Evolutionary conservation across 2,329 filamentous ascomycete genomes (phyloP).

Genomic region (Scopulariopsis brevicaulis): DNA sequence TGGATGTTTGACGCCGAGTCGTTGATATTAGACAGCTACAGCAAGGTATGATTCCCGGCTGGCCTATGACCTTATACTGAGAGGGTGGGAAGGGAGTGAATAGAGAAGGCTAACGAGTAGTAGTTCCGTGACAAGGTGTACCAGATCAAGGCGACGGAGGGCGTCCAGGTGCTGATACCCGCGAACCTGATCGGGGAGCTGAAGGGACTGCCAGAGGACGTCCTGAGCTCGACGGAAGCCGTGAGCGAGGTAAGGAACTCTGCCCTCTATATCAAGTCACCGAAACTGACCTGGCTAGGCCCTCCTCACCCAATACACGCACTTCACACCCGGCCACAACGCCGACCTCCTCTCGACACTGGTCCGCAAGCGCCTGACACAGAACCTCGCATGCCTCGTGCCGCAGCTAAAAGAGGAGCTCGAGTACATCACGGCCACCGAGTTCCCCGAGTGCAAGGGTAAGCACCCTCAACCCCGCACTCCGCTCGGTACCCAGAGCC

Average conservation of each 20-base stretch:
- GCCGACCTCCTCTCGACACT: conserved; percentile 30
- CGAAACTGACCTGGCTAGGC: conserved; percentile 19
- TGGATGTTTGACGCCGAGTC: conserved; percentile 39
- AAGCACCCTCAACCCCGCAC: no score
- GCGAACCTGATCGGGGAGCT: conserved; percentile 31
- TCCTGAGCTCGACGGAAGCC: conserved; percentile 34
- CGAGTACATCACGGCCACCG: conserved; percentile 29
- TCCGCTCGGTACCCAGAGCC: no score
- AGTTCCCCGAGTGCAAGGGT: conserved; percentile 35
- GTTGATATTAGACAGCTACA: conserved; percentile 35
- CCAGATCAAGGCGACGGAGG: conserved; percentile 39
- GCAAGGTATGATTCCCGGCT: conserved; percentile 22
- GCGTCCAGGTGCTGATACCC: conserved; percentile 34
- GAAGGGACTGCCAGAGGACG: conserved; percentile 34
- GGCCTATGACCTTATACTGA: background rate
- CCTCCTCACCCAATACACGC: conserved; percentile 37
- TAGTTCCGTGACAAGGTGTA: conserved; percentile 38
- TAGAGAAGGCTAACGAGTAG: background rate
- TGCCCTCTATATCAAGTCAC: background rate
- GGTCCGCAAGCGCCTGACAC: conserved; percentile 32
- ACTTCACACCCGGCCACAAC: conserved; percentile 34
- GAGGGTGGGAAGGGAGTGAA: background rate
- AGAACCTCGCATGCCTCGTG: conserved; percentile 32
- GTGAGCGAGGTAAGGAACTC: conserved; percentile 28
- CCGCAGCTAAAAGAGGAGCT: conserved; percentile 34